Percentiles rank a stretch among this genome's conserved stretches.
Conservation (phyloP, 176 grass and related monocot genomes). For the Musa troglodytarum region DNA sequence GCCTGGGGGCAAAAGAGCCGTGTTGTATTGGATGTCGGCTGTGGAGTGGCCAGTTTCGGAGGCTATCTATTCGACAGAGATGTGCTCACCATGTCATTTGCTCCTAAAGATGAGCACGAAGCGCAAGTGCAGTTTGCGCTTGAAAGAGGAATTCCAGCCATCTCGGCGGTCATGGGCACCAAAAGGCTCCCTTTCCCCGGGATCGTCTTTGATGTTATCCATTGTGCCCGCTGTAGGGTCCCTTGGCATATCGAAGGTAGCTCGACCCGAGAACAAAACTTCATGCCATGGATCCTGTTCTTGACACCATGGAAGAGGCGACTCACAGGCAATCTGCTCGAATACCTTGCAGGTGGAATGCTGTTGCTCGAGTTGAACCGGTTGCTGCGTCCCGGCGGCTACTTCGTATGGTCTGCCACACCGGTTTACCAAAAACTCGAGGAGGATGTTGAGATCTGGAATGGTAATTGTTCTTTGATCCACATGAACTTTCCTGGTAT, state of each 20-base stretch:
- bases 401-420: not conserved
- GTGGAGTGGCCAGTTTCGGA: conserved; percentile 90
- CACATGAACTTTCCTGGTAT: too few species aligned
- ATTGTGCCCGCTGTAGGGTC: conserved; percentile 87
- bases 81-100: conserved; percentile 82
- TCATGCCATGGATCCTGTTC: too few species aligned
- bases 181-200: conserved; percentile 62
- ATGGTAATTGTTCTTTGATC: not conserved
- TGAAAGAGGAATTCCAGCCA: conserved; percentile 87
- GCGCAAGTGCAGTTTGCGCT: conserved; percentile 98
- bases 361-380: conserved; percentile 1
- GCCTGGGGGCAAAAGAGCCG: conserved; percentile 57
- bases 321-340: too few species aligned
- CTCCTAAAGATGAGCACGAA: conserved; percentile 96
- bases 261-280: too few species aligned
- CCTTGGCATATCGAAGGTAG: conserved; percentile 83
- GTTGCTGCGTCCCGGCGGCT: not conserved
- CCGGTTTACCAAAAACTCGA: not conserved
- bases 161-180: conserved; percentile 93
- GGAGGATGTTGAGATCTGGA: not conserved
- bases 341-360: not conserved
- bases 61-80: conserved; percentile 79
- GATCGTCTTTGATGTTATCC: conserved; percentile 69
- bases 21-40: conserved; percentile 80
- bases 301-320: too few species aligned